Percentiles rank a stretch among this genome's conserved stretches.
These are phyloP conservation scores for Gamsiella multidivaricata DNA, from an alignment of 192 early-diverging fungal genomes.

Conservation along the genomic window DNA sequence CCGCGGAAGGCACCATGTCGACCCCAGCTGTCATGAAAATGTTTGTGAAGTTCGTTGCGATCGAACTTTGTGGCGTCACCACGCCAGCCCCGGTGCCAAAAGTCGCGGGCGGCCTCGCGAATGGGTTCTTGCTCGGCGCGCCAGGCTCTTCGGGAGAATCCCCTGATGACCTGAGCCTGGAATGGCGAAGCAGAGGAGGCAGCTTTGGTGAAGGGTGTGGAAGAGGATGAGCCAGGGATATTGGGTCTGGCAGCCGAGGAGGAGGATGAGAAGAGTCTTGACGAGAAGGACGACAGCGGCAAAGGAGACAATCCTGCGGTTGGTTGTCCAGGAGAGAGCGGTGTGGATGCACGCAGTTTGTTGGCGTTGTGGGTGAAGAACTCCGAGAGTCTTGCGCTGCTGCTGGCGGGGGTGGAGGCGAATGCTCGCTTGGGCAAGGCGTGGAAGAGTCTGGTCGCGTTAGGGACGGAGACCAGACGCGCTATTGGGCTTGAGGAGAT, in stretches of 20 bases:
- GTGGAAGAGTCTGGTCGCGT: constrained; percentile 18
- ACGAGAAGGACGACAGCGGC: no score
- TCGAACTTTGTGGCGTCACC: no score
- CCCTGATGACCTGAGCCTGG: constrained; percentile 24
- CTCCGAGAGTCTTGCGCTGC: neutral
- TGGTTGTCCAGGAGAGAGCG: no score
- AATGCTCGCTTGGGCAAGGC: constrained; percentile 15
- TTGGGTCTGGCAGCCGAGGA: neutral
- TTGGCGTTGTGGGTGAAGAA: constrained; percentile 10
- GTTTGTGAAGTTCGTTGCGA: neutral
- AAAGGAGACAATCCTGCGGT: no score
- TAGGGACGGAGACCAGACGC: constrained; percentile 27
- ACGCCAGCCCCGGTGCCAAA: constrained; percentile 10
- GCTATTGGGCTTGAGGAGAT: constrained; percentile 1
- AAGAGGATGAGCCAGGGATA: neutral
- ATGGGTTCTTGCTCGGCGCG: neutral
- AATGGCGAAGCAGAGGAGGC: constrained; percentile 16
- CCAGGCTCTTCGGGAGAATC: constrained; percentile 32
- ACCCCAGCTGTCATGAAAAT: constrained; percentile 15
- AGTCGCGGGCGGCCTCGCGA: constrained; percentile 7
- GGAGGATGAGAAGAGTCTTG: constrained; percentile 26
- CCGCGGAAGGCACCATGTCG: constrained; percentile 8
- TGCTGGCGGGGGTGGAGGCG: neutral
- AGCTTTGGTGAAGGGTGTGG: constrained; percentile 4
- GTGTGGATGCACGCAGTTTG: no score